These are phyloP conservation scores for Solanum lycopersicoides DNA, from an alignment of 257 asterid genomes.

Conservation along the genomic window DNA sequence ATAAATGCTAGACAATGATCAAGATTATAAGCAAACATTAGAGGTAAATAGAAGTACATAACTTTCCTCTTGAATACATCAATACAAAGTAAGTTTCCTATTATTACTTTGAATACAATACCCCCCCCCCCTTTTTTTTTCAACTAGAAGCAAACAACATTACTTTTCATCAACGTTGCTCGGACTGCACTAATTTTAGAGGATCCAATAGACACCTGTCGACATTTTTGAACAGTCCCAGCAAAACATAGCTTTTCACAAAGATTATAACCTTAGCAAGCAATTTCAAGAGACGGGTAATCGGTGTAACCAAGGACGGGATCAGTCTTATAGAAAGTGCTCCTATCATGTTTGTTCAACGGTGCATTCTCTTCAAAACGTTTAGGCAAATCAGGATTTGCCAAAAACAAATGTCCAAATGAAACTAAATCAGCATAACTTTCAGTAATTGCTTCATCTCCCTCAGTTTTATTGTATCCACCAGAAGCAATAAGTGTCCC, in stretches of 20 bases:
- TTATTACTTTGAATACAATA: background rate
- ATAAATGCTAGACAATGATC: background rate
- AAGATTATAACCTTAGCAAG: background rate
- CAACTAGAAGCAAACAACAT: background rate
- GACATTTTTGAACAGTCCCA: background rate
- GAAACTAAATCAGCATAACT: constrained; percentile 48
- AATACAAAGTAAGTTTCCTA: background rate
- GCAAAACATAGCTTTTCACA: background rate
- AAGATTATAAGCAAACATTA: background rate
- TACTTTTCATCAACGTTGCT: background rate
- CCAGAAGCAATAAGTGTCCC: constrained; percentile 54
- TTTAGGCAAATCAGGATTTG: constrained; percentile 56
- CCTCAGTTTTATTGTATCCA: constrained; percentile 38
- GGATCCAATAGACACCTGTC: background rate
- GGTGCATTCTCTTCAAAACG: constrained; percentile 38
- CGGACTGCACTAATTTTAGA: background rate
- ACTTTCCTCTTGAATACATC: background rate
- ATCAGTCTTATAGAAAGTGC: constrained; percentile 47
- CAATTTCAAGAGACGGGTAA: constrained; percentile 43
- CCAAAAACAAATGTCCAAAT: constrained; percentile 51
- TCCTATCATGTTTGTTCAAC: constrained; percentile 34
- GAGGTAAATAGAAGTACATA: background rate
- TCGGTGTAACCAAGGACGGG: constrained; percentile 70
- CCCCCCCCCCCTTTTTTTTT: background rate
- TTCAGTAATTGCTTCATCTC: constrained; percentile 28